These are phyloP conservation scores for Amanita pseudoporphyria DNA, from an alignment of 768 basidiomycete species.

Conservation along the genomic window DNA sequence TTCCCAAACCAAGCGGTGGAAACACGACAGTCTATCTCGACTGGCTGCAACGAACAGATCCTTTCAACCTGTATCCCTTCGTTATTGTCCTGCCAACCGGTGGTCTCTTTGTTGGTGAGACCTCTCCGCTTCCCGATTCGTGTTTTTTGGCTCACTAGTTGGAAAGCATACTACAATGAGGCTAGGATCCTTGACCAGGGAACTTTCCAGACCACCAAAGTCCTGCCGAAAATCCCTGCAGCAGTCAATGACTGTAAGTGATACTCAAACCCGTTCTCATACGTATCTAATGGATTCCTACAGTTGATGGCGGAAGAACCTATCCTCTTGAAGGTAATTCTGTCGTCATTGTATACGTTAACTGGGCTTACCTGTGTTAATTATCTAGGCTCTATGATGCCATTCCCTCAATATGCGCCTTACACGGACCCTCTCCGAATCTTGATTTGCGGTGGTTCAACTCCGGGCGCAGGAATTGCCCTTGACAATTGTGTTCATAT, in stretches of 20 bases:
- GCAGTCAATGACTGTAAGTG: slow-evolving; percentile 53
- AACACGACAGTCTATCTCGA: slow-evolving; percentile 51
- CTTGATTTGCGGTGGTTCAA: slow-evolving; percentile 71
- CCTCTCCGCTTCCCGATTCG: background rate
- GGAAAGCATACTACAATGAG: slow-evolving; percentile 67
- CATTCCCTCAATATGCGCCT: slow-evolving; percentile 62
- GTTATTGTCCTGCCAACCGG: slow-evolving; percentile 61
- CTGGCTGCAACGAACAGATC: slow-evolving; percentile 63
- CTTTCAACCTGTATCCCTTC: slow-evolving; percentile 77
- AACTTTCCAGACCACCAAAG: slow-evolving; percentile 50
- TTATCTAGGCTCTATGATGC: slow-evolving; percentile 37
- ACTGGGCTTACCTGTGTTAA: slow-evolving; percentile 8
- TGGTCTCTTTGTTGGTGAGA: slow-evolving; percentile 58
- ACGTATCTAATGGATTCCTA: slow-evolving; percentile 1
- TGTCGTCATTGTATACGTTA: background rate
- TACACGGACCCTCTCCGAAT: slow-evolving; percentile 66
- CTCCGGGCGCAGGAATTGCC: slow-evolving; percentile 37
- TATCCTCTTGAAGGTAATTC: slow-evolving; percentile 61
- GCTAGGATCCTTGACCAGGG: slow-evolving; percentile 63
- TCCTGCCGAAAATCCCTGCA: slow-evolving; percentile 67
- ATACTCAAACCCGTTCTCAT: background rate
- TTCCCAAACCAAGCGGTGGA: slow-evolving; percentile 60
- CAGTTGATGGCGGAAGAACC: slow-evolving; percentile 60
- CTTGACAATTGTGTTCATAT: slow-evolving; percentile 69
- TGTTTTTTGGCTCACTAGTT: background rate